Evolutionary conservation across 129 eudicot species (phyloP).

Genomic region (carrot (Daucus carota)): DH1_v3.0 NC_030384.2:47833001-47833500

Average conservation of each 20-base stretch:
- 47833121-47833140: conserved; percentile 53
- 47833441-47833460: neutral
- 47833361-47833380: neutral
- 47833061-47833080: conserved; percentile 35
- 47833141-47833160: conserved; percentile 60
- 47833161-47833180: conserved; percentile 70
- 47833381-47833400: neutral
- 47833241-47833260: conserved; percentile 93
- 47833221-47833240: conserved; percentile 67
- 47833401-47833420: neutral
- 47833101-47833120: conserved; percentile 82
- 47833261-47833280: conserved; percentile 89
- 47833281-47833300: conserved; percentile 3
- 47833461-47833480: conserved; percentile 5
- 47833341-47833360: neutral
- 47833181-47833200: conserved; percentile 68
- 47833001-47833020: neutral
- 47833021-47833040: neutral
- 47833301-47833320: neutral
- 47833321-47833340: neutral
- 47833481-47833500: neutral
- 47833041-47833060: neutral
- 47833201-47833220: conserved; percentile 82
- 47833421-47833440: neutral
- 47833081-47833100: conserved; percentile 94